phyloP scores from a whole-genome alignment of 2,329 filamentous ascomycete genomes.

The Fragosphaeria purpurea region DNA sequence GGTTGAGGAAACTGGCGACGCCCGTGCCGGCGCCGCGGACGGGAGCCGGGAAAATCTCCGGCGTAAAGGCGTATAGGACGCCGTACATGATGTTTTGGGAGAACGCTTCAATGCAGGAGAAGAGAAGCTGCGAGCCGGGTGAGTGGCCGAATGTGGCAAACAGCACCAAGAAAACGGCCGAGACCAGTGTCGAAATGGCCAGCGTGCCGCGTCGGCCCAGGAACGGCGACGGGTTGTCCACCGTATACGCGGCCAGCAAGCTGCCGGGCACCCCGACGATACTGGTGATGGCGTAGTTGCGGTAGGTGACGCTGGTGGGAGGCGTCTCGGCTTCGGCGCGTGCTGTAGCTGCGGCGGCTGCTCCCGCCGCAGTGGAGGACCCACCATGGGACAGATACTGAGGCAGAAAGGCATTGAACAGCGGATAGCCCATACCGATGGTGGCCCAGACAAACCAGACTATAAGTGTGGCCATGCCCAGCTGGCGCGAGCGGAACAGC shows the following conservation, averaged over 20 bases:
- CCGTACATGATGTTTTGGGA: slow-evolving; percentile 71
- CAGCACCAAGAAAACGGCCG: slow-evolving; percentile 58
- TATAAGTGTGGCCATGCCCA: slow-evolving; percentile 40
- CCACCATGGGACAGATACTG: slow-evolving; percentile 62
- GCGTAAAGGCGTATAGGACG: slow-evolving; percentile 66
- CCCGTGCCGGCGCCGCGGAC: slow-evolving; percentile 63
- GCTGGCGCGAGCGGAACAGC: slow-evolving; percentile 47
- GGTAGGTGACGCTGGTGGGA: slow-evolving; percentile 48
- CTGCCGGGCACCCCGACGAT: slow-evolving; percentile 68
- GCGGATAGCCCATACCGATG: slow-evolving; percentile 77
- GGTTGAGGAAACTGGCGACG: slow-evolving; percentile 61
- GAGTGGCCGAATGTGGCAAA: slow-evolving; percentile 52
- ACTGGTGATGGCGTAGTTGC: slow-evolving; percentile 74
- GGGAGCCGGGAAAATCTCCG: slow-evolving; percentile 65
- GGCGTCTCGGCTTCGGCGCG: slow-evolving; percentile 20
- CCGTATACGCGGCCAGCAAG: slow-evolving; percentile 62
- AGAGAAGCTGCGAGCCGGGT: slow-evolving; percentile 49
- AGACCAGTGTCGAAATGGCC: slow-evolving; percentile 55
- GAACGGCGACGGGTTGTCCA: slow-evolving; percentile 52
- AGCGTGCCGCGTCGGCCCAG: slow-evolving; percentile 65
- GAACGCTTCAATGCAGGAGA: slow-evolving; percentile 60
- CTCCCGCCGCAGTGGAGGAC: slow-evolving; percentile 17
- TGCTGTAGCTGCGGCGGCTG: slow-evolving; percentile 21
- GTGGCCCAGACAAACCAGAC: slow-evolving; percentile 75
- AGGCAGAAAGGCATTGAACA: slow-evolving; percentile 86